These are phyloP conservation scores for Tulasnella sp. DNA, from an alignment of 768 basidiomycete genomes.

Conservation along the genomic window DNA sequence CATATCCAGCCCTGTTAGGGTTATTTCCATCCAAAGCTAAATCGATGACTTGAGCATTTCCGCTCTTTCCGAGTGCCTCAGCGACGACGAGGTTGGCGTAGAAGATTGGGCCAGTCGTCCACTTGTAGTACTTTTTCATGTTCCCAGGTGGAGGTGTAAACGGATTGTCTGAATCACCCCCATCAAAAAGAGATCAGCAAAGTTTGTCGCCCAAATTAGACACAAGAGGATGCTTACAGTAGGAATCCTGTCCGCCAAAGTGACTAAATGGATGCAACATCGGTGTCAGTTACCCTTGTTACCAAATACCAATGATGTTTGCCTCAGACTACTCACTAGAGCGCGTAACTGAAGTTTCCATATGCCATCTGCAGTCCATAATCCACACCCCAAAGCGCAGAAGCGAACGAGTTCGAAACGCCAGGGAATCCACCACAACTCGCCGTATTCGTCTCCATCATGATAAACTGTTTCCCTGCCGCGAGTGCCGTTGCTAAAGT, in stretches of 20 bases:
- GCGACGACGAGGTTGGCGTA: slow-evolving; percentile 12
- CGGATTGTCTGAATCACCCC: not conserved
- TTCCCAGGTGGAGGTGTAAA: slow-evolving; percentile 11
- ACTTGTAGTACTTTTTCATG: not conserved
- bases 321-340: not conserved
- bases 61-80: slow-evolving; percentile 12
- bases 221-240: not conserved
- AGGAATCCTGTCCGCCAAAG: slow-evolving; percentile 19
- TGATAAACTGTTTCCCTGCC: slow-evolving; percentile 37
- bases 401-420: slow-evolving; percentile 40
- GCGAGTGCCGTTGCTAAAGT: slow-evolving; percentile 28
- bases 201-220: not conserved
- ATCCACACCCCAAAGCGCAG: slow-evolving; percentile 42
- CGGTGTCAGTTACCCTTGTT: too few species aligned
- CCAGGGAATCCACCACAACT: slow-evolving; percentile 46
- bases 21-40: not conserved
- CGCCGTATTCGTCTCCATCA: slow-evolving; percentile 59
- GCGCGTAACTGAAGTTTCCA: slow-evolving; percentile 35
- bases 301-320: not conserved
- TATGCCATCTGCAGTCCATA: slow-evolving; percentile 42
- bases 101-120: slow-evolving; percentile 14
- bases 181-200: not conserved
- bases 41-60: slow-evolving; percentile 8
- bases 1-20: slow-evolving; percentile 4
- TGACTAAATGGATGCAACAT: slow-evolving; percentile 32